Evolutionary conservation across 1,139 yeast genomes (phyloP).

Genomic region (Pichia sp.): DNA sequence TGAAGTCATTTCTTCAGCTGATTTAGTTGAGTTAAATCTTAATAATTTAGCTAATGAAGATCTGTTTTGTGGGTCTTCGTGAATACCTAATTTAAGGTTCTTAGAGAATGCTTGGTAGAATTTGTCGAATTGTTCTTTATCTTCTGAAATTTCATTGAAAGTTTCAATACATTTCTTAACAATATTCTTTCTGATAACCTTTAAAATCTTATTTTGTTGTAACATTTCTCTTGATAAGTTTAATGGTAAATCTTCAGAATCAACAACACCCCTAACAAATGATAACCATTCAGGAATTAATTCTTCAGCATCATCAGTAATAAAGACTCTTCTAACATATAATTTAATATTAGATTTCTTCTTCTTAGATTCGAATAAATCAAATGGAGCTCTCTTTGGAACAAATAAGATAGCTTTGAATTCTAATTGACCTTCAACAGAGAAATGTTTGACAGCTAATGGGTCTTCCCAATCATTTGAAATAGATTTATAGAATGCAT

Average conservation of each 20-base stretch:
- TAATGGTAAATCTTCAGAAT: constrained; percentile 98
- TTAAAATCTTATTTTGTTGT: constrained; percentile 99
- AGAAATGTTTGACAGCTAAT: constrained; percentile 98
- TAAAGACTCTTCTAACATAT: constrained; percentile 99
- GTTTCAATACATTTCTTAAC: constrained; percentile 98
- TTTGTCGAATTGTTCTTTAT: constrained; percentile 96
- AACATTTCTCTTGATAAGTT: constrained; percentile 99
- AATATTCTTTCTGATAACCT: constrained; percentile 98
- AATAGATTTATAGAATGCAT: constrained; percentile 98
- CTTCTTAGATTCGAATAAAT: constrained; percentile 95
- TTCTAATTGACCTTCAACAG: constrained; percentile 99
- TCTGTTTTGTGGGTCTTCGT: constrained; percentile 99
- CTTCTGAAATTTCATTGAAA: constrained; percentile 98
- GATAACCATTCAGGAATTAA: constrained; percentile 98
- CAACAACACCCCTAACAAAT: constrained; percentile 98
- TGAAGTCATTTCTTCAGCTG: constrained; percentile 89
- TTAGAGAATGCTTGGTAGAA: constrained; percentile 97
- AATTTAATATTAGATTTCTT: constrained; percentile 99
- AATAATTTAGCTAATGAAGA: constrained; percentile 88
- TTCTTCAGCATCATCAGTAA: constrained; percentile 99
- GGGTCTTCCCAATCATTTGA: constrained; percentile 99
- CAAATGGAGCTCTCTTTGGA: constrained; percentile 99
- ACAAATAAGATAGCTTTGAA: constrained; percentile 96
- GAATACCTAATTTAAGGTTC: constrained; percentile 98
- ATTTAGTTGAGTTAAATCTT: constrained; percentile 96